Conservation (phyloP, 192 early-diverging fungal genomes). For the Linnemannia exigua region DNA sequence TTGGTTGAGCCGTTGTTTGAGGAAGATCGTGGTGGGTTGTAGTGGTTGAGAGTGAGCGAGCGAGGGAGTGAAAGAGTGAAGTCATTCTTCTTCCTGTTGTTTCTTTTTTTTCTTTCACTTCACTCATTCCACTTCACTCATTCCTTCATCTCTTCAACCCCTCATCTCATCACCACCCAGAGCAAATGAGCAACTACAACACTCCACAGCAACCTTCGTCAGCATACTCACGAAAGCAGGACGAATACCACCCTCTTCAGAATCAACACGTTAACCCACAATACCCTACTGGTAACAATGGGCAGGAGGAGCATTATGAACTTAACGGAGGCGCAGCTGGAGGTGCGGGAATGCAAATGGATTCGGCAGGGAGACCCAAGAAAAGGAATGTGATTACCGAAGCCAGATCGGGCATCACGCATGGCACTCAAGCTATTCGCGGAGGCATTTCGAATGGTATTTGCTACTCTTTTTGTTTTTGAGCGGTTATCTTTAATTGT, state of each 20-base stretch:
- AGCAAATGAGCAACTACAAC: conserved; percentile 28
- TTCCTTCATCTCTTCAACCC: neutral
- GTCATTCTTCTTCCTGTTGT: neutral
- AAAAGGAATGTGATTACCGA: conserved; percentile 26
- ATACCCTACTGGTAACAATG: neutral
- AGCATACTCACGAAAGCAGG: neutral
- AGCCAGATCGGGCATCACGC: conserved; percentile 12
- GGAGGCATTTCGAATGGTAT: conserved; percentile 28
- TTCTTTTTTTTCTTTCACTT: neutral
- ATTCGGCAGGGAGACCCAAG: conserved; percentile 13
- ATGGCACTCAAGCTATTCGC: conserved; percentile 17
- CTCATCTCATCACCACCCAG: neutral
- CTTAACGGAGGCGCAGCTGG: neutral
- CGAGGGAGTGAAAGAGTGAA: neutral
- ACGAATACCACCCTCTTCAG: conserved; percentile 20
- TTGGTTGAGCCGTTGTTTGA: neutral
- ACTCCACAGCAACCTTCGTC: conserved; percentile 8
- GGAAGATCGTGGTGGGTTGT: neutral
- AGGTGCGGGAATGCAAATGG: neutral
- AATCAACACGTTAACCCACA: neutral
- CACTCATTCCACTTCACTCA: neutral
- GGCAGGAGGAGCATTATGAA: conserved; percentile 5
- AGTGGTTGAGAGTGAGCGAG: neutral
- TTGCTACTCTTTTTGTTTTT: neutral
- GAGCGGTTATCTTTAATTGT: neutral